Percentiles rank a stretch among this genome's conserved stretches.
phyloP scores from a whole-genome alignment of 108 stramenopile species.

The Aurantiochytrium sp. region DNA sequence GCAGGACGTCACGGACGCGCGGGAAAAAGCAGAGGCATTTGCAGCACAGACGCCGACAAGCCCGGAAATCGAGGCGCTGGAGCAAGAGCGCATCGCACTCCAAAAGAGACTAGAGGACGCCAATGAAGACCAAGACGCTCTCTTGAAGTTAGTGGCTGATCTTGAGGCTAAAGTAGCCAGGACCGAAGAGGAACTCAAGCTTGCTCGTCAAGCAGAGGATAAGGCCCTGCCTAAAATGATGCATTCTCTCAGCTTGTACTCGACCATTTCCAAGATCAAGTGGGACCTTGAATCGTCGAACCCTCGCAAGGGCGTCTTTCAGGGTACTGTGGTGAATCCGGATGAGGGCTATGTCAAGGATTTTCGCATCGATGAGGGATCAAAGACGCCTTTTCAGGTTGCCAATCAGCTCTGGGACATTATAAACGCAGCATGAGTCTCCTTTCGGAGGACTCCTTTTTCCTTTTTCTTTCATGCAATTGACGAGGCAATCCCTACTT shows the following conservation, averaged over 20 bases:
- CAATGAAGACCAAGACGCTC: not conserved
- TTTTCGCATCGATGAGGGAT: not conserved
- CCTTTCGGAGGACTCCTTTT: not conserved
- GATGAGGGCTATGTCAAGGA: not conserved
- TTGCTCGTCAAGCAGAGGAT: constrained; percentile 41
- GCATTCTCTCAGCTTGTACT: not conserved
- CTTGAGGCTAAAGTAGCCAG: not conserved
- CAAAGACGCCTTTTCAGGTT: not conserved
- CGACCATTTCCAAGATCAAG: not conserved
- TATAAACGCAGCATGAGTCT: not conserved
- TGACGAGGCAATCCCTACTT: too few relatives aligned
- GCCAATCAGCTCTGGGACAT: constrained; percentile 6
- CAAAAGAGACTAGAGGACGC: not conserved
- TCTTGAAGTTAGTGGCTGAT: not conserved
- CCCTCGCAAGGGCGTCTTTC: not conserved
- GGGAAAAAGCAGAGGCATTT: not conserved
- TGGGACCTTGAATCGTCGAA: not conserved
- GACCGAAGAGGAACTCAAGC: not conserved
- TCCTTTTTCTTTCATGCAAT: too few relatives aligned
- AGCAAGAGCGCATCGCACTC: not conserved
- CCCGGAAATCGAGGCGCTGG: not conserved
- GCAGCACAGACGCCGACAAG: not conserved
- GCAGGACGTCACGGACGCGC: not conserved
- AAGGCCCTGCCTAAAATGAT: constrained; percentile 57
- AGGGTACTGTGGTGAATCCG: not conserved